Evolutionary conservation across 805 yeast genomes (phyloP), one percentile per base, ranked within the genome.

Genomic region (Suhomyces faveliae): DNA sequence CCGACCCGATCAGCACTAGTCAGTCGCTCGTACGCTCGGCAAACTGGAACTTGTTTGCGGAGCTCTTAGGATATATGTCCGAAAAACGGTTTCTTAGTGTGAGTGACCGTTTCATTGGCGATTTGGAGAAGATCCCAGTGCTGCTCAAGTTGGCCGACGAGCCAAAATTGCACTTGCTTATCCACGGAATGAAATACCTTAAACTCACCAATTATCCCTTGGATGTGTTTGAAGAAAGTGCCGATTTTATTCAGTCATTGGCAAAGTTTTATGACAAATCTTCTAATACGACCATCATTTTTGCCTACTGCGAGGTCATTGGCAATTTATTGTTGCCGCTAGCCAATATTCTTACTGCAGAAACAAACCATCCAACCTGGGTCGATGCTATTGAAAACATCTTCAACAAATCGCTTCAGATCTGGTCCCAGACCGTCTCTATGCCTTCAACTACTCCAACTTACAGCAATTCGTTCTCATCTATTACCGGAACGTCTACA

Each of bases 321-420:
- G 78, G 85, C 47, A 84, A 81, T 45, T 76, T 94, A 21, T 67
- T 94, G 2, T 68, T 89, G 35, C 95, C 97, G 0, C 64, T 94
- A 20, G 95, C 97, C 0, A 92, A 89, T 7, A 75, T 83, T 1
- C 74, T 91, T 25, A 89, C 97, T 0, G 98, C 97, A 0, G 99
- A 94, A 62, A 91, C 89, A 0, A 92, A 94, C 59, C 96, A 92
- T 63, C 99, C 99, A 3, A 82, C 86, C 1, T 94, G 99, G 99
- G 83, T 85, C 0, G 87, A 83, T 35, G 94, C 97, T 0, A 79
- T 89, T 46, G 78, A 78, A 19, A 68, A 74, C 15, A 80, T 92
- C 11, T 83, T 79, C 62, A 65, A 73, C 12, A 79, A 76, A 48
- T 71, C 77, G 12, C 76, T 74, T 35, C 64, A 62, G 47, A 78